Evolutionary conservation across 208 protist genomes (phyloP), one percentile per base, ranked within the genome.

Genomic region (Crithidia brevicula): DNA sequence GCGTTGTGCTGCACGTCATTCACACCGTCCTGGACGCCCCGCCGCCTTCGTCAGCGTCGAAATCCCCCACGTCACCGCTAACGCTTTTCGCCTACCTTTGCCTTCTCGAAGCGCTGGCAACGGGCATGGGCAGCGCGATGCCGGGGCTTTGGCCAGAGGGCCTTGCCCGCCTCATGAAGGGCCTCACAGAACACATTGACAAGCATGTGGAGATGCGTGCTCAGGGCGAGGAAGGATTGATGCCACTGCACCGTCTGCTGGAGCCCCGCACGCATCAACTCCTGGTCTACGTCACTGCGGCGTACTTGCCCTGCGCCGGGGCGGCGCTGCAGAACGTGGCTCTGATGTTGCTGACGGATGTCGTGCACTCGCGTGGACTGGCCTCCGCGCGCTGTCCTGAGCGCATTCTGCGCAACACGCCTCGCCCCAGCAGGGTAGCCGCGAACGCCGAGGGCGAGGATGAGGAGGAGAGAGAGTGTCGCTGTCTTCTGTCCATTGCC

Each of bases 401-500:
- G 36, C 23, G 15, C n/a, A 31, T 47, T 3, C 18, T 45, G 42
- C 42, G 4, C 30, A 31, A 28, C 42, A 18, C 0, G 6, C 36
- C 36, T 23, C 56, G 45, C 40, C 36, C 15, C 36, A 7, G 10
- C 15, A 13, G 8, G 36, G 15, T 40, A 40, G 36, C 15, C 10
- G 36, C 10, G n/a, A 18, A 36, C 23, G 22, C n/a, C 68, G 8
- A 54, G 59, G 4, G 7, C 25, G 34, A 36, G 3, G 28, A 25
- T 36, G 46, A 34, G 16, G 61, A 42, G 5, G 52, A 59, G 25
- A 47, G 61, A 42, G 61, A 64, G 38, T 61, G 52, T 31, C 54
- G 45, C 15, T 63, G 47, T 45, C 62, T 78, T 42, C 66, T 78
- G 0, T 40, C 33, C 9, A 63, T 78, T 34, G 60, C 72, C 2